Evolutionary conservation across 345 rosid species (phyloP), one percentile per base, ranked within the genome.

Genomic region (Eucalyptus paniculata): DNA sequence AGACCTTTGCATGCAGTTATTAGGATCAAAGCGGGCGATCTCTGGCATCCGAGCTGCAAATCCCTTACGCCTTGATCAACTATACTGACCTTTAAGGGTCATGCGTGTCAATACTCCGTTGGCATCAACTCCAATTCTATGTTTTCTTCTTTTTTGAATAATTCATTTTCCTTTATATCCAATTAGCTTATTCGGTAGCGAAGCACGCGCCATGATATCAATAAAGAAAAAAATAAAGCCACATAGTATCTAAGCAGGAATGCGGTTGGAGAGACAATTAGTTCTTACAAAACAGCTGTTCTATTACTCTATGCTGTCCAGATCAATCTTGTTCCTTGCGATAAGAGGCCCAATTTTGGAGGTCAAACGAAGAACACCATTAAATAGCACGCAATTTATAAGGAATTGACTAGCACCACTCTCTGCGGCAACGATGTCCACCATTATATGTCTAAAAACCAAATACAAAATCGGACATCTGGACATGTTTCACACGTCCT

Each of bases 41-140:
- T 77, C 8, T 2, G 14, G 28, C 26, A 4, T 37, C 28, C 23
- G 28, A 72, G 45, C 8, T 34, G 26, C 13, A 77, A 19, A 21
- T 40, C 47, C 47, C 23, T 6, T 7, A 3, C 5, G 15, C 28
- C 83, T 37, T 13, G 8, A 37, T 37, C 15, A 72, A 37, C 45
- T 40, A 21, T 77, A 40, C 16, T 1, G 28, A 40, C 9, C 47
- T 77, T 37, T 21, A 7, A 69, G 23, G 12, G 26, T 69, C 44
- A 18, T 69, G 24, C 26, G 6, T 5, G 44, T 18, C 44, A 3
- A 34, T 69, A 34, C 0, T 34, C 14, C 23, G 5, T 34, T 69
- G 44, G 21, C 40, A 34, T 34, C 7, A 69, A 0, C 2, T 9
- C 24, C 7, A 3, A 5, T 69, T 3, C 12, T 2, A 5, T 69